phyloP scores from a whole-genome alignment of 495 filamentous ascomycete genomes.

The Trichoderma reesei region DNA sequence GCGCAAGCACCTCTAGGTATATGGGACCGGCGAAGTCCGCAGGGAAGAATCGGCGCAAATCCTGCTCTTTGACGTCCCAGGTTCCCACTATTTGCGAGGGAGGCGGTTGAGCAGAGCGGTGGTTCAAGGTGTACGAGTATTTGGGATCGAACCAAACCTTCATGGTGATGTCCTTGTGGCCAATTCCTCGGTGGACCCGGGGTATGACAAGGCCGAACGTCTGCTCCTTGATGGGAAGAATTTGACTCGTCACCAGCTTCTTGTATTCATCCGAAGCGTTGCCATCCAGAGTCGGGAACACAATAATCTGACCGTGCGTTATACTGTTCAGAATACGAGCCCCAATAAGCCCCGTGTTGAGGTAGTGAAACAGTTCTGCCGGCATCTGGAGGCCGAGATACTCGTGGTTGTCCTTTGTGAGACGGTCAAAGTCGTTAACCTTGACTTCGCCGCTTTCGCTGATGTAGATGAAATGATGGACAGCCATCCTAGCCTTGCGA shows the following conservation, averaged over 20 bases:
- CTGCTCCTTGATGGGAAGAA: constrained; percentile 62
- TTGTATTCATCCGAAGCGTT: constrained; percentile 73
- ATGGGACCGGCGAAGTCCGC: constrained; percentile 45
- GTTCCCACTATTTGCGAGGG: constrained; percentile 50
- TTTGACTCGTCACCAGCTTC: constrained; percentile 58
- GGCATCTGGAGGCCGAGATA: constrained; percentile 84
- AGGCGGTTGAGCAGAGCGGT: constrained; percentile 49
- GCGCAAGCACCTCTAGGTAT: constrained; percentile 44
- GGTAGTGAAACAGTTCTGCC: constrained; percentile 84
- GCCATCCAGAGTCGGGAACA: constrained; percentile 71
- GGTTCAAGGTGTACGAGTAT: constrained; percentile 52
- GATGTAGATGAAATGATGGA: constrained; percentile 81
- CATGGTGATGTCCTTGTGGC: constrained; percentile 62
- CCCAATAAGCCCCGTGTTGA: constrained; percentile 72
- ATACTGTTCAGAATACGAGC: constrained; percentile 73
- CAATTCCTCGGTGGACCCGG: constrained; percentile 69
- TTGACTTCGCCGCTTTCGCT: constrained; percentile 63
- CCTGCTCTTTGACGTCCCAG: constrained; percentile 62
- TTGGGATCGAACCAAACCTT: constrained; percentile 78
- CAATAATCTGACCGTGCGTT: constrained; percentile 61
- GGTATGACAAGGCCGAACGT: constrained; percentile 67
- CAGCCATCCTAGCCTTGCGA: constrained; percentile 67
- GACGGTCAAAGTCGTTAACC: constrained; percentile 55
- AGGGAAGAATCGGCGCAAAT: constrained; percentile 35
- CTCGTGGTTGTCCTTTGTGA: constrained; percentile 74